phyloP scores from a whole-genome alignment of 768 basidiomycete species.

The Termitomyces sp. region DNA sequence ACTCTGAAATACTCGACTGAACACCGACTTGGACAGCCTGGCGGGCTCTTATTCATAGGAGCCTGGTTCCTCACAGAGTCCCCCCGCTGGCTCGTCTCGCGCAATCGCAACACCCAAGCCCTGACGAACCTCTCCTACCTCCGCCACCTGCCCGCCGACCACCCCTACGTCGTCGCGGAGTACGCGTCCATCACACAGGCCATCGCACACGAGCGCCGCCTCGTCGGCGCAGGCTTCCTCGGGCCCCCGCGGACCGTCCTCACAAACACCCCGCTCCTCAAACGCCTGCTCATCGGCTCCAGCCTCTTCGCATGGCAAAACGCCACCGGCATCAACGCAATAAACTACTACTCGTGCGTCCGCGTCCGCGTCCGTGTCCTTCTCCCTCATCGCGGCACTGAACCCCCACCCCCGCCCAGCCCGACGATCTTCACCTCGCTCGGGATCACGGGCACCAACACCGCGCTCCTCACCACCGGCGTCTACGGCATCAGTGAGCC shows the following conservation, averaged over 20 bases:
- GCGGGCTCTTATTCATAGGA: slow-evolving; percentile 27
- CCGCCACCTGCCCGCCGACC: slow-evolving; percentile 23
- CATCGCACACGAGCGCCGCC: slow-evolving; percentile 25
- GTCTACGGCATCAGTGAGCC: slow-evolving; percentile 44
- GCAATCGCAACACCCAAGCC: slow-evolving; percentile 25
- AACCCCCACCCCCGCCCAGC: slow-evolving; percentile 4
- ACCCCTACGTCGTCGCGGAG: slow-evolving; percentile 27
- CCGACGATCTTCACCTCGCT: slow-evolving; percentile 44
- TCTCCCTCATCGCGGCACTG: too few relatives aligned
- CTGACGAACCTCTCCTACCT: slow-evolving; percentile 26
- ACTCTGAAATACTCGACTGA: not conserved
- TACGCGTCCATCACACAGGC: slow-evolving; percentile 24
- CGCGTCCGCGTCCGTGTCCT: too few relatives aligned
- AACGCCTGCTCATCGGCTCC: slow-evolving; percentile 30
- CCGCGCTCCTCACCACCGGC: slow-evolving; percentile 37
- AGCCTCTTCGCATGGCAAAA: slow-evolving; percentile 41
- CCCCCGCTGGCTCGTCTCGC: slow-evolving; percentile 31
- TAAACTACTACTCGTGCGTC: slow-evolving; percentile 38
- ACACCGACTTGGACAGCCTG: slow-evolving; percentile 19
- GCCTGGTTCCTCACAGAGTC: slow-evolving; percentile 28
- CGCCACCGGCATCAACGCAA: slow-evolving; percentile 38
- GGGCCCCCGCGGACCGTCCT: slow-evolving; percentile 27
- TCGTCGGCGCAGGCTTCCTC: slow-evolving; percentile 28
- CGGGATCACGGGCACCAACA: slow-evolving; percentile 33
- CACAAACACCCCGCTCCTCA: slow-evolving; percentile 19